Base-by-base conservation (phyloP, 2,329 filamentous ascomycete genomes). In the Monosporascus ibericus region DNA sequence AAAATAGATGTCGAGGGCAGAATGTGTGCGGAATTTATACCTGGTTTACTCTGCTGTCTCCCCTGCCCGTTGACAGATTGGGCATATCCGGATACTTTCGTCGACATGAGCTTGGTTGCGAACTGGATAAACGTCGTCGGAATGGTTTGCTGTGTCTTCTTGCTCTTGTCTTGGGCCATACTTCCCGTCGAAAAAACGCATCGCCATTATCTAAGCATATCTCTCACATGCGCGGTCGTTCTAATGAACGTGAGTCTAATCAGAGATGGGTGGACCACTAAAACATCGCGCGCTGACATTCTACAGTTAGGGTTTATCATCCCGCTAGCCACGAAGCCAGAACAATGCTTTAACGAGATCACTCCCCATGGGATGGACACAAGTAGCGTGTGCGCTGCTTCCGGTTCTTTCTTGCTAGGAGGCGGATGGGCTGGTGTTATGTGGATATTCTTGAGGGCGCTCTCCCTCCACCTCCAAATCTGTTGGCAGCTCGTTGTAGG, bases 401-500 rank as follows among this genome's bases (percentile, higher is more conserved):
- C 92, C 1, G 94, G 94, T 9, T 81, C 90, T 1, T 86, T 96
- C 58, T 74, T 99, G 48, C 80, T 97, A 48, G 81, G 92, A 30
- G 94, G 94, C 50, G 94, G 92, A 44, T 89, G 92, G 79, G 81
- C 84, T 30, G 88, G 86, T 46, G 83, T 90, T 34, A 85, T 95
- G 70, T 99, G 94, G 92, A 84, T 92, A 58, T 95, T 96, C 67
- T 79, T 96, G 55, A 85, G 94, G 57, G 88, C 92, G 0, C 73
- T 97, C 36, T 95, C 91, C 5, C 86, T 99, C 62, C 94, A 99
- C 70, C 83, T 99, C 25, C 94, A 97, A 70, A 96, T 99, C 58
- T 96, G 92, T 75, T 99, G 94, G 94, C 91, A 97, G 69, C 80
- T 95, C 36, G 84, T 92, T 7, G 88, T 95, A 4, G 94, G 94